Evolutionary conservation across 2,329 filamentous ascomycete species (phyloP).

Genomic region (Colletotrichum trifolii): DNA sequence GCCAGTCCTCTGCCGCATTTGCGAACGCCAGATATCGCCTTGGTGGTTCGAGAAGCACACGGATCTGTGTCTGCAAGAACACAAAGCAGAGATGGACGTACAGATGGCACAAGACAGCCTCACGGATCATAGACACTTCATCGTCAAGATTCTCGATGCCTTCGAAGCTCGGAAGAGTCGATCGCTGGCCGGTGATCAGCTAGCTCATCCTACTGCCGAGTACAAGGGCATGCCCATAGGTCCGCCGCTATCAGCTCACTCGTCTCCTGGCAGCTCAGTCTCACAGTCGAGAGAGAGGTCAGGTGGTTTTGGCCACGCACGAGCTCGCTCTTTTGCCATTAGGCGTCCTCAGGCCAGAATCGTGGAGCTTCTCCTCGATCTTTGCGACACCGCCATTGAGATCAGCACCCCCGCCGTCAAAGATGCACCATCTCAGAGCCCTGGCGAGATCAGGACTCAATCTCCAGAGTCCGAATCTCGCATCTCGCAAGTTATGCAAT

Average conservation of each 20-base stretch:
- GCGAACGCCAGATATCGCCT: conserved; percentile 94
- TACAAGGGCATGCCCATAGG: conserved; percentile 92
- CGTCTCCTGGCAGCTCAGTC: conserved; percentile 78
- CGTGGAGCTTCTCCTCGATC: conserved; percentile 91
- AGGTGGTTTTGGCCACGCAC: conserved; percentile 79
- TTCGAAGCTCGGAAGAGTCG: conserved; percentile 83
- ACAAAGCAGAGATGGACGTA: conserved; percentile 96
- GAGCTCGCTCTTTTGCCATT: conserved; percentile 90
- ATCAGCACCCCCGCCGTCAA: conserved; percentile 95
- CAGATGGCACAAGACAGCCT: conserved; percentile 94
- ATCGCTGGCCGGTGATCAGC: conserved; percentile 65
- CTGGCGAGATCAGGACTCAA: conserved; percentile 87
- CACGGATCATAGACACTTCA: conserved; percentile 90
- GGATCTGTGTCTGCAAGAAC: conserved; percentile 94
- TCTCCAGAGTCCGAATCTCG: conserved; percentile 96
- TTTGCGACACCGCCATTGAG: conserved; percentile 95
- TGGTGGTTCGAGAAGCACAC: conserved; percentile 99
- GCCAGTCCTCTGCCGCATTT: conserved; percentile 94
- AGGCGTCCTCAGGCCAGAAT: conserved; percentile 91
- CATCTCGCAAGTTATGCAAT: conserved; percentile 93
- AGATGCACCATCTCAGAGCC: conserved; percentile 74
- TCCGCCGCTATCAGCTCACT: conserved; percentile 75
- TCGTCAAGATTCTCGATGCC: conserved; percentile 94
- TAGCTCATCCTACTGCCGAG: conserved; percentile 71
- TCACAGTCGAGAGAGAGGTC: conserved; percentile 79